Evolutionary conservation across 768 basidiomycete genomes (phyloP).

Genomic region (Collybia mongolica): DNA sequence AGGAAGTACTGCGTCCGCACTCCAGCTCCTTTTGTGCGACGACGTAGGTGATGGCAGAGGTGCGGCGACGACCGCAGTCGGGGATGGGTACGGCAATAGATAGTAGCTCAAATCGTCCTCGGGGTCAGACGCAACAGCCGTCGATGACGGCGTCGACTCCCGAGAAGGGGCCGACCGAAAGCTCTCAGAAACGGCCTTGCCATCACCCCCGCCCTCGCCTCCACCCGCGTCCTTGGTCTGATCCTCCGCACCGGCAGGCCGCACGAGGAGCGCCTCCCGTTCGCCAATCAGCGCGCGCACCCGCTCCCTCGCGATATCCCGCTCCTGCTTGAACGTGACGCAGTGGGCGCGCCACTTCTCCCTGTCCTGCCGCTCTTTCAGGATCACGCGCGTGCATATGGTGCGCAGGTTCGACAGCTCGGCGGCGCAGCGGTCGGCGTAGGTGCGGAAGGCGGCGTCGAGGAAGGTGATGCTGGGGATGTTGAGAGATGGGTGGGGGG

Average conservation of each 20-base stretch:
- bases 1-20: constrained; percentile 3
- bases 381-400: constrained; percentile 25
- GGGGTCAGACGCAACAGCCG: background rate
- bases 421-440: constrained; percentile 24
- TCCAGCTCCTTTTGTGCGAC: background rate
- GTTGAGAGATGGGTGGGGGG: background rate
- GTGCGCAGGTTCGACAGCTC: constrained; percentile 29
- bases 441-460: constrained; percentile 27
- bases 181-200: background rate
- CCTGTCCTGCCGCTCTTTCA: constrained; percentile 28
- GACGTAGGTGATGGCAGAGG: background rate
- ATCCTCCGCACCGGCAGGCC: constrained; percentile 4
- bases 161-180: background rate
- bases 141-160: constrained; percentile 4
- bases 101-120: background rate
- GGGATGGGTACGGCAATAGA: background rate
- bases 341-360: constrained; percentile 28
- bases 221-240: background rate
- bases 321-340: constrained; percentile 27
- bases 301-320: constrained; percentile 30
- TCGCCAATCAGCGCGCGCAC: constrained; percentile 24
- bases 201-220: no score
- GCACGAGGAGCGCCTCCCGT: constrained; percentile 5
- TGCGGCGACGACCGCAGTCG: background rate
- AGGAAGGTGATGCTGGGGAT: constrained; percentile 11